These are phyloP conservation scores for Amauroascus niger DNA, from an alignment of 2,329 filamentous ascomycete species.

Conservation along the genomic window DNA sequence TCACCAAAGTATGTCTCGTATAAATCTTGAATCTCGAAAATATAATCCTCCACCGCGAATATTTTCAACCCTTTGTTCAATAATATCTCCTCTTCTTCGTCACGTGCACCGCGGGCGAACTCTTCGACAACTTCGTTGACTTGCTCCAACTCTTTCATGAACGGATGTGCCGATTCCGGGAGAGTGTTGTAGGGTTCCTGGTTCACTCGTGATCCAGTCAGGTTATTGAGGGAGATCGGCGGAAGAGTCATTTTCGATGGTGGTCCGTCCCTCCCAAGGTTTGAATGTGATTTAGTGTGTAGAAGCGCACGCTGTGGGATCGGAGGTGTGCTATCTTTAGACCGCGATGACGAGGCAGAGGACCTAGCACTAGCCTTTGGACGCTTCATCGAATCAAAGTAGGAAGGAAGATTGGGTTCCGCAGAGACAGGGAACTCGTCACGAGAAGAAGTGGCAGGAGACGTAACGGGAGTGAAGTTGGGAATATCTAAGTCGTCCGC, in stretches of 20 bases:
- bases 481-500: constrained; percentile 49
- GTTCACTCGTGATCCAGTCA: constrained; percentile 20
- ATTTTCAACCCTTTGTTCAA: constrained; percentile 59
- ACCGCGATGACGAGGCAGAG: constrained; percentile 37
- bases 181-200: constrained; percentile 33
- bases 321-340: constrained; percentile 45
- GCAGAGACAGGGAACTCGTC: constrained; percentile 40
- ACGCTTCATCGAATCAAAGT: constrained; percentile 25
- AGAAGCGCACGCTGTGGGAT: constrained; percentile 73
- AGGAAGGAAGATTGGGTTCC: constrained; percentile 47
- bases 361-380: constrained; percentile 19
- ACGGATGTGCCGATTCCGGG: constrained; percentile 53
- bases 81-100: constrained; percentile 66
- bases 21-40: constrained; percentile 65
- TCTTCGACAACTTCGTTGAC: constrained; percentile 91
- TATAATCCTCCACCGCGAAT: constrained; percentile 72
- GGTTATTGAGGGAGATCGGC: constrained; percentile 28
- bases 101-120: constrained; percentile 57
- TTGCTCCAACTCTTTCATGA: constrained; percentile 80
- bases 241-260: constrained; percentile 44
- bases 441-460: constrained; percentile 38
- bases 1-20: constrained; percentile 29
- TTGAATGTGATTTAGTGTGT: constrained; percentile 75
- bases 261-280: constrained; percentile 60
- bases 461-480: constrained; percentile 36